Percentiles rank a stretch among this genome's conserved stretches.
Evolutionary conservation across 306 rosid species (phyloP).

Genomic region (Vigna radiata): DNA sequence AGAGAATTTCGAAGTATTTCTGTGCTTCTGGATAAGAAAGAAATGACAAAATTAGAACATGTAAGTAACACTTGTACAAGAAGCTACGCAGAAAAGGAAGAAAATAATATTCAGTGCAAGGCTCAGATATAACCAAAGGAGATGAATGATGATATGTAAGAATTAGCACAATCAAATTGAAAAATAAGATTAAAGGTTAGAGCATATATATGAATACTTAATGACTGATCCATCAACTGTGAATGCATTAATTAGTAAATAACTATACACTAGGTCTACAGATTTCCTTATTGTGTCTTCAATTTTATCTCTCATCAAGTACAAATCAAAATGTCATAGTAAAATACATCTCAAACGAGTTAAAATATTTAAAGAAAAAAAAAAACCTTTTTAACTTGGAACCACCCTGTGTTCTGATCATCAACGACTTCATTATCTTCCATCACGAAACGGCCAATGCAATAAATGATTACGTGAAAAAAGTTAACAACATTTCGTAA

Average conservation of each 20-base stretch:
- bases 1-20: constrained; percentile 84
- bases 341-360: constrained; percentile 1
- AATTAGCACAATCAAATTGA: constrained; percentile 28
- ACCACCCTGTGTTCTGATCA: constrained; percentile 98
- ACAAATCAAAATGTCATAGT: constrained; percentile 1
- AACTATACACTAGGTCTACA: not conserved
- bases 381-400: constrained; percentile 90
- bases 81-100: constrained; percentile 28
- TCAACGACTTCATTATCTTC: constrained; percentile 67
- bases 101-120: constrained; percentile 5
- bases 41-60: constrained; percentile 23
- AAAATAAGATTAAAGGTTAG: constrained; percentile 9
- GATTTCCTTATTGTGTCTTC: constrained; percentile 29
- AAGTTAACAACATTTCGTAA: constrained; percentile 20
- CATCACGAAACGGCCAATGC: constrained; percentile 62
- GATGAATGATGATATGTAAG: not conserved
- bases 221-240: not conserved
- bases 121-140: constrained; percentile 36
- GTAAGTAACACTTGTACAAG: constrained; percentile 26
- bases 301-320: constrained; percentile 27
- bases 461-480: constrained; percentile 31
- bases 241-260: constrained; percentile 3
- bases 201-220: constrained; percentile 3
- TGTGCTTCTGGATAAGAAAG: constrained; percentile 73
- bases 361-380: not conserved